Evolutionary conservation across 345 rosid genomes (phyloP), one percentile per base, ranked within the genome.

Genomic region (Camelina neglecta): DNA sequence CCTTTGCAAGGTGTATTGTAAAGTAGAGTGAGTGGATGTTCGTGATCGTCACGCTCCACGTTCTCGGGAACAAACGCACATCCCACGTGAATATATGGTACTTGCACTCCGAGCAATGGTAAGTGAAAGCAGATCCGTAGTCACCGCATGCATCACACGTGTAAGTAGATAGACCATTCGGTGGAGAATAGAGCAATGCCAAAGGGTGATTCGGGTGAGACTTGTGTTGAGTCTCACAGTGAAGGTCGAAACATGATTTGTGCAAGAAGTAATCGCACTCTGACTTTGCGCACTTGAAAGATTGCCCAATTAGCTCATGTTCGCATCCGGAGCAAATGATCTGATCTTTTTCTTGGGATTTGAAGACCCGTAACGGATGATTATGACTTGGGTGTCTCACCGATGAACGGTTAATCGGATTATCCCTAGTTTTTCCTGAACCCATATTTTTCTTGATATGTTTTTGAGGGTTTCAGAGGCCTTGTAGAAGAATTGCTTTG

Each of bases 241-340:
- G 44, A 29, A 70, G 74, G 20, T 45, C 47, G 47, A 70, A 58
- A 58, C 74, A 70, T 70, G 66, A 45, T 9, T 50, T 49, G 31
- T 66, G 71, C 11, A 66, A 50, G 44, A 66, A 31, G 59, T 29
- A 66, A 50, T 56, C 64, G 20, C 74, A 70, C 0, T 70, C 35
- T 29, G 48, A 47, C 41, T 70, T 70, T 11, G 65, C 58, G 18
- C 74, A 70, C 38, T 70, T 70, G 66, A 70, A 70, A 57, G 65
- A 29, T 70, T 16, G 21, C 0, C 56, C 56, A 0, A 7, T 16
- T n/a, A 58, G 45, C 5, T 58, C 74, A 3, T 4, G 56, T 21
- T 42, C 63, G 18, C 65, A 69, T 21, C 65, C 55, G 2, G 56
- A 69, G 54, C 73, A 58, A 11, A 70, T 9, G 45, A 33, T 20